Evolutionary conservation across 148 eudicot species (phyloP), one percentile per base, ranked within the genome.

Genomic region (Chenopodium berlandieri): DNA sequence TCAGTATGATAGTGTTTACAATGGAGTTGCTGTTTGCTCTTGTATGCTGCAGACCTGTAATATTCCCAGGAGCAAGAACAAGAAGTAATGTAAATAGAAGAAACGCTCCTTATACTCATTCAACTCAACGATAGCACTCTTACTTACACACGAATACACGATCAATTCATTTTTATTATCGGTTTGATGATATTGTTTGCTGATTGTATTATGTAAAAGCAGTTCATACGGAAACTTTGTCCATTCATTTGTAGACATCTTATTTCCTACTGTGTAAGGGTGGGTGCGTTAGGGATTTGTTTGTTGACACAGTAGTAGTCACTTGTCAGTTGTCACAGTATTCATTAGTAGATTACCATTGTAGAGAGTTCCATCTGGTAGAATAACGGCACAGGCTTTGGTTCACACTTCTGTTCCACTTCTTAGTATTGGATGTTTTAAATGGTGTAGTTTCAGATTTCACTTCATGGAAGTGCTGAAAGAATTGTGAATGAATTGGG

Each of bases 21-120:
- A 75, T 85, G 76, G 94, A 92, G 88, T 77, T 96, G 84, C 54
- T 90, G 73, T 87, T 88, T 82, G 80, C 89, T 77, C 82, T 96
- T 20, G 72, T 92, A 62, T 96, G 94, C 84, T 96, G 97, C 85
- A 87, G 85, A 76, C 90, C 93, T 46, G 2, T 92, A 52, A 46
- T 92, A 20, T 63, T 92, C 56, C 99, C 99, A 9, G 82, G 88
- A 82, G 78, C 77, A 72, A 88, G 90, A 77, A 60, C 77, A 13
- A 54, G 86, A 77, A 71, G 65, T 79, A 44, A 77, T 50, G 40
- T 83, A 75, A 63, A 79, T 54, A 56, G 58, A 52, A 71, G 56
- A 40, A 77, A 30, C 37, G 58, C 82, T 14, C 54, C 75, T 58
- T 66, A 60, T 75, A 76, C 77, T 60, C 81, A 46, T 63, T 73